phyloP scores from a whole-genome alignment of 805 yeast genomes.

The Ogataea populi-albae region DNA sequence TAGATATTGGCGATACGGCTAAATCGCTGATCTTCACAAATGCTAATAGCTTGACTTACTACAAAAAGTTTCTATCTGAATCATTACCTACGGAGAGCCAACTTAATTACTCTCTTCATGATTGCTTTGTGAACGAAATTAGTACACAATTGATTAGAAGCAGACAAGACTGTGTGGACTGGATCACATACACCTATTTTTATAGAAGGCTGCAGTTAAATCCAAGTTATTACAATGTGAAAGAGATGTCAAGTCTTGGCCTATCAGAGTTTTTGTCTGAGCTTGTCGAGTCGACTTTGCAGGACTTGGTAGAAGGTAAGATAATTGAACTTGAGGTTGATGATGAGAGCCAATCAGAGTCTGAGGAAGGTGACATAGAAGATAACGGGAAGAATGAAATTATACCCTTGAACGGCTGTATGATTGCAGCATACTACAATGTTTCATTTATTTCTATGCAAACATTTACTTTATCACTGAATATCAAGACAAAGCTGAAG shows the following conservation, averaged over 20 bases:
- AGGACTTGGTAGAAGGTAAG: slow-evolving; percentile 58
- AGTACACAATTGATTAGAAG: slow-evolving; percentile 57
- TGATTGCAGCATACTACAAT: slow-evolving; percentile 72
- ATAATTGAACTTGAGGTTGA: slow-evolving; percentile 56
- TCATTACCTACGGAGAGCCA: slow-evolving; percentile 85
- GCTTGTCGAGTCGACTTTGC: slow-evolving; percentile 66
- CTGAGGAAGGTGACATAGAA: slow-evolving; percentile 36
- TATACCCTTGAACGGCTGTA: slow-evolving; percentile 62
- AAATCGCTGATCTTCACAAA: slow-evolving; percentile 57
- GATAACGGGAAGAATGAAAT: slow-evolving; percentile 43
- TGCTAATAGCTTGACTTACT: slow-evolving; percentile 54
- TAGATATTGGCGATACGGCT: slow-evolving; percentile 31
- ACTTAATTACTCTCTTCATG: slow-evolving; percentile 56
- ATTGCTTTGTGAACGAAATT: slow-evolving; percentile 72
- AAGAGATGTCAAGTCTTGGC: slow-evolving; percentile 60
- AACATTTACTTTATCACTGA: slow-evolving; percentile 48
- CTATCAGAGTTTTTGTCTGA: slow-evolving; percentile 83
- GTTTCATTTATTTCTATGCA: slow-evolving; percentile 67
- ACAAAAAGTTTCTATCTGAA: slow-evolving; percentile 65
- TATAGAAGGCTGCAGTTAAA: slow-evolving; percentile 77
- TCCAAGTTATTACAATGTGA: slow-evolving; percentile 86
- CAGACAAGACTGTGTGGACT: slow-evolving; percentile 85
- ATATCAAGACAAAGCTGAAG: slow-evolving; percentile 54
- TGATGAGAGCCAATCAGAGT: slow-evolving; percentile 30
- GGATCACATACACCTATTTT: slow-evolving; percentile 82